Evolutionary conservation across 352 stramenopile species (phyloP).

Genomic region (Globisporangium nodosum): DNA sequence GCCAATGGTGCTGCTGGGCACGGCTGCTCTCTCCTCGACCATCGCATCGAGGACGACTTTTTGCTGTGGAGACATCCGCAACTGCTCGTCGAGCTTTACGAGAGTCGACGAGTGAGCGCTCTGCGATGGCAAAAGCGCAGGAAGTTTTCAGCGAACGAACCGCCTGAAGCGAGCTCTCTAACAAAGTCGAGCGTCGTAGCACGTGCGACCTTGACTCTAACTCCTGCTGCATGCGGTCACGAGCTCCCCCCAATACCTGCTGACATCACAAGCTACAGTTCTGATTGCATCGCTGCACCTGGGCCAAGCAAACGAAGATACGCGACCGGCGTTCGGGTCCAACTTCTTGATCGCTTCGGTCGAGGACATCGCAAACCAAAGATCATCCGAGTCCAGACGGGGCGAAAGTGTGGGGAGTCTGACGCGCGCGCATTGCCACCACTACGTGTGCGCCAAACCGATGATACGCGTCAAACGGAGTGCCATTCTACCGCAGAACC

Average conservation of each 20-base stretch:
- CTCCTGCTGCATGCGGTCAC: background rate
- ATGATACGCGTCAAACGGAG: background rate
- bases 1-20: constrained; percentile 6
- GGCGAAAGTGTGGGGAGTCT: background rate
- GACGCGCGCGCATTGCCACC: background rate
- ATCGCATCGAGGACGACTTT: constrained; percentile 15
- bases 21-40: background rate
- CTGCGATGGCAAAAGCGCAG: background rate
- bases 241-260: background rate
- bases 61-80: constrained; percentile 36
- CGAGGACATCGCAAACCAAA: background rate
- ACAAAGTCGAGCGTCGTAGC: background rate
- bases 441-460: background rate
- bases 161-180: too few species aligned
- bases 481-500: background rate
- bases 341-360: background rate
- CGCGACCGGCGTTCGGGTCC: background rate
- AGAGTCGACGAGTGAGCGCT: constrained; percentile 17
- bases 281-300: background rate
- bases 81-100: constrained; percentile 22
- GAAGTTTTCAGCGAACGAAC: background rate
- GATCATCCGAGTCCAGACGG: background rate
- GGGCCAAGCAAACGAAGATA: background rate
- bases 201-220: background rate
- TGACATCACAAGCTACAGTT: background rate